These are phyloP conservation scores for Takakia lepidozioides DNA, from an alignment of 225 moss, liverwort and hornwort species.

Conservation along the genomic window DNA sequence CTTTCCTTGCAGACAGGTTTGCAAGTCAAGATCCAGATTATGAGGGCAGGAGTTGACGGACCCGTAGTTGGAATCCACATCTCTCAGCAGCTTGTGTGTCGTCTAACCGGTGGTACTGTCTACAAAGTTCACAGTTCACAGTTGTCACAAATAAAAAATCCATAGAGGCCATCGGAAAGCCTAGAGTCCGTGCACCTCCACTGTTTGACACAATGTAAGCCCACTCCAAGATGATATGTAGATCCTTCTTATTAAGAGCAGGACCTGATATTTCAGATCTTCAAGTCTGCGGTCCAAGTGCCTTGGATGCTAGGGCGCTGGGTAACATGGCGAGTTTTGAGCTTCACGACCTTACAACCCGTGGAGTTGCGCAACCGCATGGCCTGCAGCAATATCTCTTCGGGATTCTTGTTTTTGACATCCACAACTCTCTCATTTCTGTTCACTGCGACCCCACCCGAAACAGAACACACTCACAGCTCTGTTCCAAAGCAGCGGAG, in stretches of 20 bases:
- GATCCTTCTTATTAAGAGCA: too few species aligned
- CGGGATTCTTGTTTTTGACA: conserved; percentile 61
- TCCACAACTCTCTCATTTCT: conserved; percentile 89
- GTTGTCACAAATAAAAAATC: too few species aligned
- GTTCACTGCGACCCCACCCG: conserved; percentile 54
- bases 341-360: conserved; percentile 93
- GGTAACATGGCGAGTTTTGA: conserved; percentile 86
- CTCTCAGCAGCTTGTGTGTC: conserved; percentile 61
- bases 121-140: too few species aligned
- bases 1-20: conserved; percentile 63
- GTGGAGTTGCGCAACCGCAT: conserved; percentile 83
- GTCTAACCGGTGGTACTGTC: not conserved
- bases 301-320: conserved; percentile 89
- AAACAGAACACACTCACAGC: too few species aligned
- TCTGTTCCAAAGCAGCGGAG: too few species aligned
- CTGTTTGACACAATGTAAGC: too few species aligned
- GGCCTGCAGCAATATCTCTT: conserved; percentile 64
- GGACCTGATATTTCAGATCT: too few species aligned
- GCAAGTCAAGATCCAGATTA: conserved; percentile 43
- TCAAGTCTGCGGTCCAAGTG: conserved; percentile 64
- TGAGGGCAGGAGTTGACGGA: conserved; percentile 52
- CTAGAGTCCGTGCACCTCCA: too few species aligned
- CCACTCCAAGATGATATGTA: too few species aligned
- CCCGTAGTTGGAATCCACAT: conserved; percentile 56
- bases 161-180: too few species aligned